Evolutionary conservation across 768 basidiomycete genomes (phyloP), one percentile per base, ranked within the genome.

Genomic region (Rhodocollybia butyracea): DNA sequence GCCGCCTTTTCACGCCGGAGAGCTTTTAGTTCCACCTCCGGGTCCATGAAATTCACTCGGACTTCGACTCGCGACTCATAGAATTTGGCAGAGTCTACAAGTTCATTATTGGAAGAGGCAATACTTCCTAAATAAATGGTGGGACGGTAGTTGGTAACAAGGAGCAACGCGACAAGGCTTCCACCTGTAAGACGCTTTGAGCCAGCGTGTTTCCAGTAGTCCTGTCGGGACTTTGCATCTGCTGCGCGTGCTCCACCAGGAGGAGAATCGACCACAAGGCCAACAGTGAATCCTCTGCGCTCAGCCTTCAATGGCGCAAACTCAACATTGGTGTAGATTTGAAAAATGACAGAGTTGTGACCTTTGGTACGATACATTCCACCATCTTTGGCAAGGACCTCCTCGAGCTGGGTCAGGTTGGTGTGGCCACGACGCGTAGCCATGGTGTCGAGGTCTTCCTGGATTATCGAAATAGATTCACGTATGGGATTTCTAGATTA

Each of bases 1-100:
- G 13, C 65, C 61, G 41, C 64, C 63, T 19, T 71, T 63, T 1
- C 56, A 57, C 51, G 63, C 61, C 52, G 55, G 46, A 80, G 57
- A 41, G 75, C 72, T 12, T 75, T 76, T 7, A 86, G 63, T 61
- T 86, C 78, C 1, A 86, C 68, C 8, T 73, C 70, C 2, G 80
- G 68, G 59, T 89, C 85, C 57, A 88, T 88, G 66, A 91, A 90
- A 12, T 76, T 68, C 38, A 89, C 69, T 2, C 78, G 77, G 11
- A 86, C 60, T 17, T 67, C 66, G 42, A 88, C 67, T 3, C 66
- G 66, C 1, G 73, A 62, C 12, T 55, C 58, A 39, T 64, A 60
- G 8, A 21, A 38, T 34, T 72, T 71, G 3, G 77, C 76, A 0
- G 77, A 73, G 4, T 79, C 74, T 0, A 71, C 71, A 40, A 87